phyloP scores from a whole-genome alignment of 148 eudicot genomes.

The Rhododendron vialii region DNA sequence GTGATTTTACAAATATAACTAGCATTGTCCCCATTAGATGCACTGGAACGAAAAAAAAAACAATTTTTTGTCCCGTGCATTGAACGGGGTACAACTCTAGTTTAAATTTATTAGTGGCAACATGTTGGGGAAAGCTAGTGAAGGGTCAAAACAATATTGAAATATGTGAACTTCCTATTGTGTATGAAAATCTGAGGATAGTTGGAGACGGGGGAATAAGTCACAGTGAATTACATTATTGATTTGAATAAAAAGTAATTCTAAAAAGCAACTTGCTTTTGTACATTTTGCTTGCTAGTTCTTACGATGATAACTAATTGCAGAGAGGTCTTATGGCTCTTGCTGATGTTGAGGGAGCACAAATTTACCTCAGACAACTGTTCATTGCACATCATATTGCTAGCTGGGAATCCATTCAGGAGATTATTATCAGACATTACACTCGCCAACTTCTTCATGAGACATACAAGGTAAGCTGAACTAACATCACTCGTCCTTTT shows the following conservation, averaged over 20 bases:
- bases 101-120: background rate
- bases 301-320: conserved; percentile 3
- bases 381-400: conserved; percentile 82
- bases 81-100: background rate
- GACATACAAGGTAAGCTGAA: conserved; percentile 71
- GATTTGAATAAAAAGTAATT: background rate
- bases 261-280: background rate
- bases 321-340: conserved; percentile 96
- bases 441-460: conserved; percentile 87
- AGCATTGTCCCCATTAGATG: background rate
- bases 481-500: background rate
- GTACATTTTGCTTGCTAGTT: background rate
- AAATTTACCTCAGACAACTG: conserved; percentile 61
- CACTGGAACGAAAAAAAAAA: background rate
- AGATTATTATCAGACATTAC: conserved; percentile 78
- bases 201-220: background rate
- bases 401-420: conserved; percentile 89
- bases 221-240: background rate
- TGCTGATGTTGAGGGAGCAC: conserved; percentile 96
- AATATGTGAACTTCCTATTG: background rate
- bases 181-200: background rate
- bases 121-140: background rate
- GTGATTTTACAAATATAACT: background rate
- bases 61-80: background rate
- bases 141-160: background rate